Evolutionary conservation across 306 rosid genomes (phyloP).

Genomic region (Cucurbita maxima): DNA sequence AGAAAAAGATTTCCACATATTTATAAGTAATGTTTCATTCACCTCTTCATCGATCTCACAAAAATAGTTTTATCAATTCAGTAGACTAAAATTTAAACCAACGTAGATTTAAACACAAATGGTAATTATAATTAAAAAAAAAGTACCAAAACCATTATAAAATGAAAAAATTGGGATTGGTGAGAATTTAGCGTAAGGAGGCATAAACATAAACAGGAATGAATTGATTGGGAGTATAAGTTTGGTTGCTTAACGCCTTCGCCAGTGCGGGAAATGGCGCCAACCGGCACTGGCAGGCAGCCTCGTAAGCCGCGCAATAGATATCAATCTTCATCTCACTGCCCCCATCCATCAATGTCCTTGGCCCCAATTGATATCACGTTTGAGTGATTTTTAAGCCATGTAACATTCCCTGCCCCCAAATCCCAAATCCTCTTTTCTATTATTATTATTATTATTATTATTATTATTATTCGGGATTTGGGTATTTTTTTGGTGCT

Average conservation of each 20-base stretch:
- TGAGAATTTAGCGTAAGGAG: slow-evolving; percentile 95
- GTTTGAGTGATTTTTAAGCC: slow-evolving; percentile 35
- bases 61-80: too few relatives aligned
- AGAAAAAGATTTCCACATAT: too few relatives aligned
- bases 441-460: background rate
- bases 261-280: slow-evolving; percentile 3
- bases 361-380: background rate
- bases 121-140: too few relatives aligned
- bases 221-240: slow-evolving; percentile 4
- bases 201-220: slow-evolving; percentile 27
- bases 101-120: too few relatives aligned
- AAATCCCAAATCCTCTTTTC: background rate
- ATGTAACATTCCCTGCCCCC: slow-evolving; percentile 16
- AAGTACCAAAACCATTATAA: too few relatives aligned
- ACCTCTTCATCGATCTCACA: too few relatives aligned
- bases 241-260: slow-evolving; percentile 65
- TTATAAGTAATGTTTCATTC: too few relatives aligned
- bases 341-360: background rate
- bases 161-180: slow-evolving; percentile 45
- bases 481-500: background rate
- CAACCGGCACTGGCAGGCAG: background rate
- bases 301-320: slow-evolving; percentile 21
- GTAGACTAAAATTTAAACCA: too few relatives aligned
- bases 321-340: background rate
- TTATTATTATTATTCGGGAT: background rate